Conservation (phyloP, 2,329 filamentous ascomycete species). For the Aureobasidium sp. region DNA sequence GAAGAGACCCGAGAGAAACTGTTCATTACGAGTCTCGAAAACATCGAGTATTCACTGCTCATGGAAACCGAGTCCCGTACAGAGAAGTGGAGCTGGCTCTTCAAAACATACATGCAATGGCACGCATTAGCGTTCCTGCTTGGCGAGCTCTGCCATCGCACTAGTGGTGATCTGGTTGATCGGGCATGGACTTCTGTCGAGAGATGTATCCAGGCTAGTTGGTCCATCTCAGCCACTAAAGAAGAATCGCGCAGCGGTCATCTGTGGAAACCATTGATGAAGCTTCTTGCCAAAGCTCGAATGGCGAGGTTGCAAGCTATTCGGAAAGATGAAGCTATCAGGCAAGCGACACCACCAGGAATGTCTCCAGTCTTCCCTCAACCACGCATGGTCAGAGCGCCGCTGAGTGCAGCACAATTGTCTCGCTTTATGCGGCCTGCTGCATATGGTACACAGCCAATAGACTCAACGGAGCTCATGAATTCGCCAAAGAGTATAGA, state of each 20-base stretch:
- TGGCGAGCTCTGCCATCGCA: constrained; percentile 52
- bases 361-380: constrained; percentile 6
- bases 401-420: constrained; percentile 28
- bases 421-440: constrained; percentile 28
- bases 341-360: constrained; percentile 8
- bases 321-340: constrained; percentile 27
- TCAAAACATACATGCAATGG: constrained; percentile 59
- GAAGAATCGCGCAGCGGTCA: constrained; percentile 40
- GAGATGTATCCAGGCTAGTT: constrained; percentile 36
- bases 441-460: constrained; percentile 25
- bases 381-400: constrained; percentile 26
- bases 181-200: constrained; percentile 55
- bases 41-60: constrained; percentile 63
- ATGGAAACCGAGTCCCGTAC: constrained; percentile 57
- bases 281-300: constrained; percentile 53
- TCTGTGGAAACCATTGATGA: constrained; percentile 57
- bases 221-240: constrained; percentile 25
- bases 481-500: constrained; percentile 24
- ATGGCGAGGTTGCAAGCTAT: constrained; percentile 47
- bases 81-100: constrained; percentile 59
- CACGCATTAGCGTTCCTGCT: constrained; percentile 56
- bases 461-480: constrained; percentile 28
- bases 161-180: constrained; percentile 50
- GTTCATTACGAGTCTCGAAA: constrained; percentile 65
- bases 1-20: constrained; percentile 60